Evolutionary conservation across 352 stramenopile species (phyloP), one percentile per base, ranked within the genome.

Genomic region (Phytophthora tubulina): DNA sequence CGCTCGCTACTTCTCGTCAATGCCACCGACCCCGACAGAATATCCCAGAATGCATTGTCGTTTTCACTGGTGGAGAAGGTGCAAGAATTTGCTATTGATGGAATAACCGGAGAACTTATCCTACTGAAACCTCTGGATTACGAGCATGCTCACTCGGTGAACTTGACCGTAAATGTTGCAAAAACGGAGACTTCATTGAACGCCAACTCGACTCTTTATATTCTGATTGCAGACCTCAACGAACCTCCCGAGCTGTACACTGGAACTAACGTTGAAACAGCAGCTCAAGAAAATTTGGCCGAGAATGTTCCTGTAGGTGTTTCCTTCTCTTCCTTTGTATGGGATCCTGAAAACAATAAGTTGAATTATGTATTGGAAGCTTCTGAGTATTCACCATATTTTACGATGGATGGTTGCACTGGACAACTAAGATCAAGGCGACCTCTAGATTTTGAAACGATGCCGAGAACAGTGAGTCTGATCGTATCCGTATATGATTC

Each of bases 271-370:
- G 52, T 73, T 36, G 36, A 62, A 44, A 48, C 62, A 45, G 3
- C 11, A 33, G 48, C 54, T 11, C 7, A 21, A n/a, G 71, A 78
- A 60, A 78, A 78, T 56, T 58, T 65, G 58, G 15, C 17, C 13
- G 11, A 33, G 0, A 72, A 59, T 6, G 32, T 62, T 1, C 45
- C 63, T 6, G 55, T 89, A 39, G 83, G 83, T 14, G 42, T 65
- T 11, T 17, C 67, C 5, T 15, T 91, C 27, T 68, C 59, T n/a
- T 41, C 50, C 1, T 71, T 60, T 38, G 57, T 83, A 2, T 91
- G 81, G 81, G 83, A 89, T 42, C 83, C 83, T 7, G 83, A 91
- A 49, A 91, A 89, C 50, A 72, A 88, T 45, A 82, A 67, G 3
- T 17, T 89, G 0, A 72, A 53, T 15, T 91, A 82, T 30, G 49